Base-by-base conservation (phyloP, 1,284 basidiomycete genomes). In the Ustilago lituana region DNA sequence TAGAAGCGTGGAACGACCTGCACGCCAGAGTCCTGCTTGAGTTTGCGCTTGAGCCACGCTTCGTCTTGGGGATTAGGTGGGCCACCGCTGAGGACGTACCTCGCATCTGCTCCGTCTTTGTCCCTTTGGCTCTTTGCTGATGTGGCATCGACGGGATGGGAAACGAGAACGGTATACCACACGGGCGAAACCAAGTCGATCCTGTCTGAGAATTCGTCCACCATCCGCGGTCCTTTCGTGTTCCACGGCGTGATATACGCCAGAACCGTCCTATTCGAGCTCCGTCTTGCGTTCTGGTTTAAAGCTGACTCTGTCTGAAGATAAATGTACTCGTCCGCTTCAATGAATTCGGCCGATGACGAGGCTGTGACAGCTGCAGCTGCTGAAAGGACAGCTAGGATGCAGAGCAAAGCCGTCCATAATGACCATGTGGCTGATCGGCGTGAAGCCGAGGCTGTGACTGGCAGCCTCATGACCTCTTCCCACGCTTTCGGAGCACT, bases 221-320 rank as follows among this genome's bases (percentile, higher is more conserved):
- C 64, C 24, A 68, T 41, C 11, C 26, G 14, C 10, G 40, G 36
- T 4, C 74, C 74, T 11, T 49, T 32, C 2, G 48, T 5, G 31
- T 76, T 68, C 74, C 74, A 76, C 8, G 74, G 74, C 14, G 74
- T 74, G 27, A 74, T 71, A 37, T 76, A 76, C 20, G 53, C 74
- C 3, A 76, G 47, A 9, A 69, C 62, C 4, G 66, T 65, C 0
- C 51, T 39, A 26, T 41, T 45, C 5, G 17, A 24, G 4, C 32
- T 50, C 3, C 9, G 11, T 3, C 32, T 19, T 14, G 12, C 12
- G 11, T 24, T 17, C 17, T 11, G 31, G 20, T n/a, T 8, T n/a
- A n/a, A 36, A 14, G 32, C 20, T 0, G 45, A 32, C 11, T 31
- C 17, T 1, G 48, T 44, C 19, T 60, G 55, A 1, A 53, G 44